These are phyloP conservation scores for Biancaea sappan DNA, from an alignment of 306 rosid species.

Conservation along the genomic window DNA sequence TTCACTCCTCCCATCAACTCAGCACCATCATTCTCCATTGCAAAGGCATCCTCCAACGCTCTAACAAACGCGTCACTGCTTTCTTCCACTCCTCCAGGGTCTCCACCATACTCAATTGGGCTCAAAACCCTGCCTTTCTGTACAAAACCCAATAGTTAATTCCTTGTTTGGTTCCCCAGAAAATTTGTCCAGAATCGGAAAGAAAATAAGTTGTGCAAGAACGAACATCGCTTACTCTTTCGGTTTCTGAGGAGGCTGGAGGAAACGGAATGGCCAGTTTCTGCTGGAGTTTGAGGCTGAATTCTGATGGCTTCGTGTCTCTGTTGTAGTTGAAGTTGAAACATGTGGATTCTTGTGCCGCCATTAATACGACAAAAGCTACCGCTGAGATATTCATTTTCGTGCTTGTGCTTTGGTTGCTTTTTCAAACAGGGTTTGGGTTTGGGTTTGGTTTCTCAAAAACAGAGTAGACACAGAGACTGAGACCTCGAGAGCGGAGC, in stretches of 20 bases:
- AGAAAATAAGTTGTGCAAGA: neutral
- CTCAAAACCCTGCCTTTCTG: conserved; percentile 49
- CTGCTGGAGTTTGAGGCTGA: neutral
- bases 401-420: neutral
- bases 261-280: neutral
- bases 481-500: neutral
- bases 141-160: neutral
- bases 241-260: neutral
- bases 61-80: conserved; percentile 51
- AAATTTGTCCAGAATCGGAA: neutral
- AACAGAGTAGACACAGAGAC: neutral
- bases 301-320: neutral
- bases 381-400: neutral
- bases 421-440: neutral
- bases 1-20: conserved; percentile 54
- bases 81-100: conserved; percentile 59
- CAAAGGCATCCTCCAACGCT: conserved; percentile 54
- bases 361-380: neutral
- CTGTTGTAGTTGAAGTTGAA: neutral
- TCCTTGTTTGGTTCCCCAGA: neutral
- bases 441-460: neutral
- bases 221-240: neutral
- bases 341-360: neutral
- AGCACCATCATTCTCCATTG: conserved; percentile 21
- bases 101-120: conserved; percentile 63